Base-by-base conservation (phyloP, 352 stramenopile species). In the Globisporangium uncinulatum region DNA sequence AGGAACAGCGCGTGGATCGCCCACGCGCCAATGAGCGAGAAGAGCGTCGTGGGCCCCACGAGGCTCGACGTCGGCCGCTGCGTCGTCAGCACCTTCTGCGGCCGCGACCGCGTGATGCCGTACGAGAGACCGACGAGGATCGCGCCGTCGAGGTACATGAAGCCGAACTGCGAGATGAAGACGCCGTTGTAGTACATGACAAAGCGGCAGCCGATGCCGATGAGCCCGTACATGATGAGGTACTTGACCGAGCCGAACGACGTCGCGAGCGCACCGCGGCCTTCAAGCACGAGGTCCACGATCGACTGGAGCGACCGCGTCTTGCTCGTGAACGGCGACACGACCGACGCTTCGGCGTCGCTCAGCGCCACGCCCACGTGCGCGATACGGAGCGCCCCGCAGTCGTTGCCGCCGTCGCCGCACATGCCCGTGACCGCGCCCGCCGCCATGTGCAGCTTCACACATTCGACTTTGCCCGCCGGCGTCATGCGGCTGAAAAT, bases 321-420 rank as follows among this genome's bases (percentile, higher is more conserved):
- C 51, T 90, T 78, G 56, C 82, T 95, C n/a, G 87, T 97, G 68
- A 97, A 97, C 36, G 87, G 86, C 50, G 86, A 82, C 57, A 96
- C 86, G 1, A 96, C 74, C 42, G 76, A 92, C 42, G 92, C 89
- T 51, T 98, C 89, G 0, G 87, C 76, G 56, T 95, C 82, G 44
- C 86, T 97, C 20, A 98, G 70, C 14, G 92, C 89, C 36, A 97
- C 75, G 47, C 89, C 89, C 17, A 96, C 86, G 70, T 97, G 89
- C 14, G 91, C 89, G 32, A 92, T 86, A 63, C 89, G 91, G 14
- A 98, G 66, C 31, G 89, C 89, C 56, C 91, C 91, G 59, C 88
- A 97, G 58, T 98, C 91, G 62, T 98, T 98, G 13, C 87, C 87
- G 43, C 85, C 85, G 49, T 94, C 85, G 45, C 85, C 85, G 37